Evolutionary conservation across 495 filamentous ascomycete genomes (phyloP).

Genomic region (Apodospora peruviana): DNA sequence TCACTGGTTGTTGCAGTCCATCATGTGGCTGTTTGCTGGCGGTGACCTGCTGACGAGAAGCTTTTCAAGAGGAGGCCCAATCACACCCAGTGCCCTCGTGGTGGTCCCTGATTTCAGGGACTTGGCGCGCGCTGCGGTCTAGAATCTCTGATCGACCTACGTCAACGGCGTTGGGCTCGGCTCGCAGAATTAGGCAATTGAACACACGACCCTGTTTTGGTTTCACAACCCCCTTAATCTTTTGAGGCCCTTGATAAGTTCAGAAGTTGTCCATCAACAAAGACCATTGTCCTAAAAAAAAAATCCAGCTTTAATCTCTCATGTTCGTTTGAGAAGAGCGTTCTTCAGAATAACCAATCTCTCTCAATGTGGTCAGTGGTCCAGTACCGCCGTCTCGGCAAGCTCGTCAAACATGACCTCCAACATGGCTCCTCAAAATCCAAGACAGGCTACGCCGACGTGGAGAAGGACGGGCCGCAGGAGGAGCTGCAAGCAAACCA

Average conservation of each 20-base stretch:
- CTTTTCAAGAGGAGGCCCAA: no score
- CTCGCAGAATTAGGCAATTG: not conserved
- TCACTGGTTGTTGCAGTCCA: no score
- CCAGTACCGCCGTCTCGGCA: conserved; percentile 8
- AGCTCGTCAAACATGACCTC: conserved; percentile 1
- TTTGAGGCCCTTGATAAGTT: not conserved
- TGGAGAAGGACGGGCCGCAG: not conserved
- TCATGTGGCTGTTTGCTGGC: no score
- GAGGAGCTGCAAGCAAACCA: not conserved
- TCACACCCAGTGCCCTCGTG: no score
- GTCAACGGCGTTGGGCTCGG: no score
- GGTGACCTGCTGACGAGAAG: no score
- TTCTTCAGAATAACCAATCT: not conserved
- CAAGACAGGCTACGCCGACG: not conserved
- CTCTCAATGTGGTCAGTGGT: conserved; percentile 9
- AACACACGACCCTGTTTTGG: not conserved
- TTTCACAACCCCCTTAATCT: no score
- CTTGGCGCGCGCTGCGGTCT: no score
- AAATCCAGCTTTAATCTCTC: not conserved
- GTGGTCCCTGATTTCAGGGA: no score
- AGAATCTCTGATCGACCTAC: no score
- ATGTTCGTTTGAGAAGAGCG: not conserved
- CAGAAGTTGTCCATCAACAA: not conserved
- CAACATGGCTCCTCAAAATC: not conserved
- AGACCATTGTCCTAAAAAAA: not conserved